Percentiles rank a stretch among this genome's conserved stretches.
Evolutionary conservation across 2,329 filamentous ascomycete species (phyloP).

Genomic region (Chaetomiaceae sp.): DNA sequence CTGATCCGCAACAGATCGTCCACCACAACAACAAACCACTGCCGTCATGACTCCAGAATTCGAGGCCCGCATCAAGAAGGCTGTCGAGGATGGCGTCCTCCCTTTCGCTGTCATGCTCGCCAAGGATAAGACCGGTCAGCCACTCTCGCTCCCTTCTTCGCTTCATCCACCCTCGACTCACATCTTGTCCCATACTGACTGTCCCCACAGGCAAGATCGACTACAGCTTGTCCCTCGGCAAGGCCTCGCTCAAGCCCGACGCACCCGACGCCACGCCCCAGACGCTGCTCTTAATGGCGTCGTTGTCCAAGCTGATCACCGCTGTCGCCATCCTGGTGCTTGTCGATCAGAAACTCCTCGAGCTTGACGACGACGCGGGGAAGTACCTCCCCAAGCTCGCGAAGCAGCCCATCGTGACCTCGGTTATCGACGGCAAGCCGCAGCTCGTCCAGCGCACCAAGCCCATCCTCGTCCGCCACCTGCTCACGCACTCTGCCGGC

Average conservation of each 20-base stretch:
- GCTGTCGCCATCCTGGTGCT: constrained; percentile 39
- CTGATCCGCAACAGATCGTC: background rate
- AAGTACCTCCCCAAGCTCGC: constrained; percentile 38
- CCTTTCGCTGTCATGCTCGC: constrained; percentile 19
- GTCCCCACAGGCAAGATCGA: constrained; percentile 22
- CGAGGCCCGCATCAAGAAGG: constrained; percentile 26
- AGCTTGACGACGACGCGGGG: constrained; percentile 41
- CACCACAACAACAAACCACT: background rate
- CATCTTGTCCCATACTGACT: too few species aligned
- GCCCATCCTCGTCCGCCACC: constrained; percentile 39
- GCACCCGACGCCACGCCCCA: constrained; percentile 9
- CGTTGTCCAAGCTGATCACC: constrained; percentile 26
- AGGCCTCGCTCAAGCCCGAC: constrained; percentile 15
- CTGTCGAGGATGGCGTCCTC: constrained; percentile 23
- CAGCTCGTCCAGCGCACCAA: constrained; percentile 26
- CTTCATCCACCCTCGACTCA: background rate
- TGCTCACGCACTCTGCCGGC: constrained; percentile 44
- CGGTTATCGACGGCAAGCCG: constrained; percentile 33
- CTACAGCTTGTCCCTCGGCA: constrained; percentile 22
- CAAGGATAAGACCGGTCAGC: constrained; percentile 19
- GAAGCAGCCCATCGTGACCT: constrained; percentile 35
- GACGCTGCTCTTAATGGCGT: background rate
- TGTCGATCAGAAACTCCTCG: constrained; percentile 40
- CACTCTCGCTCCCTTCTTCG: background rate
- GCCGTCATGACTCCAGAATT: constrained; percentile 19